These are phyloP conservation scores for Pestalotiopsis sp. DNA, from an alignment of 2,329 filamentous ascomycete genomes.

Conservation along the genomic window DNA sequence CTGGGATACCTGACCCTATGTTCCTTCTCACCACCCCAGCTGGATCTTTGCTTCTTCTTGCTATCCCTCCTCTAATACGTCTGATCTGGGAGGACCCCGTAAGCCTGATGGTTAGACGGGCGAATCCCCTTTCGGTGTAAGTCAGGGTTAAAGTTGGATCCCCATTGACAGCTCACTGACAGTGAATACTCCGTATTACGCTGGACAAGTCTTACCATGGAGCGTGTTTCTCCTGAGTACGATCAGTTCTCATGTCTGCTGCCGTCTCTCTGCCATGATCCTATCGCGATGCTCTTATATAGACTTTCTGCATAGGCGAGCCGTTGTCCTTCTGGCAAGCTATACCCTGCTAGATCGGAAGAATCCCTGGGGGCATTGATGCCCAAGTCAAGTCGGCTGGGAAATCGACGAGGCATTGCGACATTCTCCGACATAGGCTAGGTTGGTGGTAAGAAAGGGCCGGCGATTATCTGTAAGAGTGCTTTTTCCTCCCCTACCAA, in stretches of 20 bases:
- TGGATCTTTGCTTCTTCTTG: conserved; percentile 24
- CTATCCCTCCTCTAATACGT: conserved; percentile 21
- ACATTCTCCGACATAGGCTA: conserved; percentile 38
- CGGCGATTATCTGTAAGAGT: conserved; percentile 18
- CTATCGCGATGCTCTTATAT: conserved; percentile 25
- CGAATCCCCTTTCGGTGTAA: conserved; percentile 26
- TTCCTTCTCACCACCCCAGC: conserved; percentile 25
- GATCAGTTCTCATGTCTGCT: conserved; percentile 19
- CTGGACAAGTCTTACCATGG: neutral
- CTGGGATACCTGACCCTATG: conserved; percentile 29
- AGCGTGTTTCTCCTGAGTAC: conserved; percentile 20
- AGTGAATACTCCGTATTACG: neutral
- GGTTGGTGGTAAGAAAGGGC: neutral
- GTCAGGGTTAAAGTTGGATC: conserved; percentile 21
- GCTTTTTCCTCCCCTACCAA: neutral
- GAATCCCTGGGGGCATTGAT: conserved; percentile 41
- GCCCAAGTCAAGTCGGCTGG: conserved; percentile 43
- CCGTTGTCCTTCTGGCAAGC: conserved; percentile 28
- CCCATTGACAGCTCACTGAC: conserved; percentile 29
- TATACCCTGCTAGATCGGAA: conserved; percentile 29
- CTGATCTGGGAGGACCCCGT: neutral
- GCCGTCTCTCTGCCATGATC: conserved; percentile 3
- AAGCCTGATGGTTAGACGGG: conserved; percentile 25
- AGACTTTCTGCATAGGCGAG: conserved; percentile 27
- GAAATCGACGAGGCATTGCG: conserved; percentile 25